Conservation (phyloP, 352 stramenopile species). For the Halophytophthora polymorphica region DNA sequence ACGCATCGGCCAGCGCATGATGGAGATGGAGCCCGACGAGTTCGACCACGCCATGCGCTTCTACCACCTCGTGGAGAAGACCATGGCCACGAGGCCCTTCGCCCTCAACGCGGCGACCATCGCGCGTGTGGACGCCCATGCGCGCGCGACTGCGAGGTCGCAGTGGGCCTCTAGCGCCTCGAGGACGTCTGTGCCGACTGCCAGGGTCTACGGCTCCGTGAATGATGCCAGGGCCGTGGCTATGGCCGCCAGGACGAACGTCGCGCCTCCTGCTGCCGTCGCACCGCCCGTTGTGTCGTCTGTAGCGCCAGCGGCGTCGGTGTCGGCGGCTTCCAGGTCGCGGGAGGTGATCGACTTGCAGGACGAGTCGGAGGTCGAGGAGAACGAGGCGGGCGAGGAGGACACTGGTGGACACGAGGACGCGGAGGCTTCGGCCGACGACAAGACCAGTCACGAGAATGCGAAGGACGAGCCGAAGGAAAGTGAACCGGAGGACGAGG, state of each 20-base stretch:
- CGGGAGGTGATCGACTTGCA: slow-evolving; percentile 28
- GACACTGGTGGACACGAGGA: neutral
- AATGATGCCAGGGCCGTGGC: neutral
- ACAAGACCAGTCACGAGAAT: too few relatives aligned
- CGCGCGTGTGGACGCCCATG: slow-evolving; percentile 6
- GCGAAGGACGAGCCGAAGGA: too few relatives aligned
- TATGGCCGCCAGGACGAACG: too few relatives aligned
- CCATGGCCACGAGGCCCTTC: slow-evolving; percentile 25
- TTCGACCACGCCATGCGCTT: slow-evolving; percentile 27
- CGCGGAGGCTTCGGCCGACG: too few relatives aligned
- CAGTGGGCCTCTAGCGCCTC: slow-evolving; percentile 15
- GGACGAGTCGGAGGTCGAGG: slow-evolving; percentile 28
- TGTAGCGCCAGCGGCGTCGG: slow-evolving; percentile 1
- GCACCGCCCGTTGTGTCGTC: neutral
- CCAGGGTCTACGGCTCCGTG: slow-evolving; percentile 6
- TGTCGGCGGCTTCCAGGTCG: neutral
- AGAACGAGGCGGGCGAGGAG: slow-evolving; percentile 9
- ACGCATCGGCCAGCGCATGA: slow-evolving; percentile 27
- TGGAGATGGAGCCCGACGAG: slow-evolving; percentile 26
- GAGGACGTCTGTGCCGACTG: slow-evolving; percentile 8
- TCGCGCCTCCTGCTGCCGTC: too few relatives aligned
- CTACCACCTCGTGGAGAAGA: slow-evolving; percentile 35
- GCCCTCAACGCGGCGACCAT: slow-evolving; percentile 13
- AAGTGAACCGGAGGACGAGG: too few relatives aligned
- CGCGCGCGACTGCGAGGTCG: neutral